Percentiles rank a stretch among this genome's conserved stretches.
Evolutionary conservation across 371 early-diverging fungal species (phyloP).

Genomic region (Syncephalis fuscata): DNA sequence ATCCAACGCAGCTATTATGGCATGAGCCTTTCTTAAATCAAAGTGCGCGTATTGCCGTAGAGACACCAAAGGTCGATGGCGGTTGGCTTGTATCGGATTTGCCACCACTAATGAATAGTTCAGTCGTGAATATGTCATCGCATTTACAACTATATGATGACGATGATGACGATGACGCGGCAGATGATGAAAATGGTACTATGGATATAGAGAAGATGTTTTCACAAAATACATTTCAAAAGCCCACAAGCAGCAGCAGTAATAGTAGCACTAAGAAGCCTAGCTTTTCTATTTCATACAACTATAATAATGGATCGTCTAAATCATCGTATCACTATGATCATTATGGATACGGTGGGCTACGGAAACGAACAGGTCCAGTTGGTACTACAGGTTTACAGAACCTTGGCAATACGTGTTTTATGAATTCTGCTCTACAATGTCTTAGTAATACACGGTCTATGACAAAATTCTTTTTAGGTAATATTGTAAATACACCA

Average conservation of each 20-base stretch:
- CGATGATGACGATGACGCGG: too few species aligned
- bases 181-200: too few species aligned
- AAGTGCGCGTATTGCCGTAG: too few species aligned
- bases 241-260: background rate
- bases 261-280: background rate
- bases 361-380: conserved; percentile 1
- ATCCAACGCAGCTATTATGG: too few species aligned
- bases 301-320: conserved; percentile 1
- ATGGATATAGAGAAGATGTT: background rate
- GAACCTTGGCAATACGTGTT: conserved; percentile 81
- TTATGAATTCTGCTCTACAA: conserved; percentile 72
- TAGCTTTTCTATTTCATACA: conserved; percentile 2
- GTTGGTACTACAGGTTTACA: conserved; percentile 38
- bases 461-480: conserved; percentile 39
- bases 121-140: too few species aligned
- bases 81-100: too few species aligned
- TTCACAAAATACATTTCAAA: background rate
- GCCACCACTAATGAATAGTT: too few species aligned
- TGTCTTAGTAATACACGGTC: conserved; percentile 48
- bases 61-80: too few species aligned
- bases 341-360: background rate
- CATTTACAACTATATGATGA: too few species aligned
- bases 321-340: background rate
- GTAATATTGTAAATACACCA: conserved; percentile 8
- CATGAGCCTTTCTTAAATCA: too few species aligned